Evolutionary conservation across 148 eudicot genomes (phyloP).

Genomic region (Camellia japonica): DNA sequence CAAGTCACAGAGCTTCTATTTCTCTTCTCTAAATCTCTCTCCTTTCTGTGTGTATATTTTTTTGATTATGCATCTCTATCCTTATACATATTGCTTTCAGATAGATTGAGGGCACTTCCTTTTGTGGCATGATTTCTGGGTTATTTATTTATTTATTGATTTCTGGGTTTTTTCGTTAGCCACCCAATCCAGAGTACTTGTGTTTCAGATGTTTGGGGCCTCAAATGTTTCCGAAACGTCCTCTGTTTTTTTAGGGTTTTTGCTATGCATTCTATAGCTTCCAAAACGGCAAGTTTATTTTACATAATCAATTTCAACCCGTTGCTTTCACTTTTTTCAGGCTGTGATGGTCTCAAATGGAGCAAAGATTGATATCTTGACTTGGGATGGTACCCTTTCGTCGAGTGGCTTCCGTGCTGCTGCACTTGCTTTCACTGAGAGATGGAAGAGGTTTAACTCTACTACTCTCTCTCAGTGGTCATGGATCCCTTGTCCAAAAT

Average conservation of each 20-base stretch:
- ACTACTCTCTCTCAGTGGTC: slow-evolving; percentile 52
- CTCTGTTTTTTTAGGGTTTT: not conserved
- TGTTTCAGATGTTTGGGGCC: not conserved
- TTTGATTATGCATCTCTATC: too few relatives aligned
- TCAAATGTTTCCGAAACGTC: too few relatives aligned
- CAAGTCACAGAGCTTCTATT: too few relatives aligned
- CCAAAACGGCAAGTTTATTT: not conserved
- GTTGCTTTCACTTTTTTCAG: not conserved
- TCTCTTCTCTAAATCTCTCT: too few relatives aligned
- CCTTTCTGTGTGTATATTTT: too few relatives aligned
- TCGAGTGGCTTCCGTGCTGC: slow-evolving; percentile 41
- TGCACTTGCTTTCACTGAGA: slow-evolving; percentile 50
- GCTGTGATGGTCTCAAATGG: slow-evolving; percentile 7
- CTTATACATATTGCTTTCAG: too few relatives aligned
- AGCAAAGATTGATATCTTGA: slow-evolving; percentile 15
- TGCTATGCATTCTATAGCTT: not conserved
- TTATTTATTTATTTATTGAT: too few relatives aligned
- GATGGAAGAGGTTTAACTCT: slow-evolving; percentile 48
- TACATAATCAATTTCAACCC: not conserved
- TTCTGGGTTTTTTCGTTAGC: too few relatives aligned
- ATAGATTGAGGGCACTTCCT: too few relatives aligned
- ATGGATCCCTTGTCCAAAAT: slow-evolving; percentile 50
- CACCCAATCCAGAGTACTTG: not conserved
- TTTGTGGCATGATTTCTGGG: too few relatives aligned
- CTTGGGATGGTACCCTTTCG: slow-evolving; percentile 64